These are phyloP conservation scores for Gillenia trifoliata DNA, from an alignment of 306 rosid species.

Conservation along the genomic window DNA sequence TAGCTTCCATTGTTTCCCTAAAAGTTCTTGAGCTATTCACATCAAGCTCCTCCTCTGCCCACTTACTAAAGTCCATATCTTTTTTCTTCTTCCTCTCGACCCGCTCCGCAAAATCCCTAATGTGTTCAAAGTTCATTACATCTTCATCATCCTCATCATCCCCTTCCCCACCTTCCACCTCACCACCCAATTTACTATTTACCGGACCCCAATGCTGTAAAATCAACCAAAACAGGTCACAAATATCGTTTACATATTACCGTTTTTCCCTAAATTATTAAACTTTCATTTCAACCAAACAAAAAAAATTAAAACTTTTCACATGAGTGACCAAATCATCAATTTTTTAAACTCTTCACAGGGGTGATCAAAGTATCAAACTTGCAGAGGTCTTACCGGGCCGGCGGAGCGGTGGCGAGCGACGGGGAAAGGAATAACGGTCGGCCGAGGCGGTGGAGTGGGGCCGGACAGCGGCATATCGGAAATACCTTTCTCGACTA, in stretches of 20 bases:
- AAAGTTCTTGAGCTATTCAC: not conserved
- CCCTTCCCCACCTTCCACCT: constrained; percentile 18
- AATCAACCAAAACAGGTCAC: constrained; percentile 18
- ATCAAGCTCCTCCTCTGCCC: constrained; percentile 45
- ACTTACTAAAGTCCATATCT: constrained; percentile 54
- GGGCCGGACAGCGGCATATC: constrained; percentile 21
- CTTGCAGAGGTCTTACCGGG: constrained; percentile 47
- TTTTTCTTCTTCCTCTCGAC: constrained; percentile 57
- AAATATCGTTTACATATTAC: not conserved
- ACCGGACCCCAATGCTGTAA: constrained; percentile 78
- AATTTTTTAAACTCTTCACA: not conserved
- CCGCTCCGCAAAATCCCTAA: constrained; percentile 58
- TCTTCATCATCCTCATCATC: constrained; percentile 22
- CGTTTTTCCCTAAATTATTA: not conserved
- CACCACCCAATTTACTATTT: constrained; percentile 28
- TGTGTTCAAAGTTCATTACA: constrained; percentile 37
- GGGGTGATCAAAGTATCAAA: not conserved
- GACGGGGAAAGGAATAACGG: constrained; percentile 75
- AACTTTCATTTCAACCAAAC: not conserved
- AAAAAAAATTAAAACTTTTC: not conserved
- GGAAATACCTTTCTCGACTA: constrained; percentile 76
- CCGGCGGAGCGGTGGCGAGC: constrained; percentile 95
- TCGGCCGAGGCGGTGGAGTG: constrained; percentile 51
- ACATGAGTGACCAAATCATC: not conserved
- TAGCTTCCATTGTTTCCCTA: constrained; percentile 17